Conservation (phyloP, 768 basidiomycete genomes). For the Mycena filopes region DNA sequence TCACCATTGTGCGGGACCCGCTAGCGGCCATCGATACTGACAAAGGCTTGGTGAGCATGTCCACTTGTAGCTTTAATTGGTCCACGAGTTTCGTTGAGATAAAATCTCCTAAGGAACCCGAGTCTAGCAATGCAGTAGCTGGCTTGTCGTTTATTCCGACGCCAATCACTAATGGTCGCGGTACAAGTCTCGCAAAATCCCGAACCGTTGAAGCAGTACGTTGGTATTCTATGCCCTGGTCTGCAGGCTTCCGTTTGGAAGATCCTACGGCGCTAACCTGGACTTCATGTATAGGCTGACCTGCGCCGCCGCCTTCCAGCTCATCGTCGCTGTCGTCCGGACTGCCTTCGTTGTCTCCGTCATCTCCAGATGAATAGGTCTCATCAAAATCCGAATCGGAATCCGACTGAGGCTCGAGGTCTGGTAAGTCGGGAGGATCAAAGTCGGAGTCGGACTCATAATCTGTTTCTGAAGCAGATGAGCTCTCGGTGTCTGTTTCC, state of each 20-base stretch:
- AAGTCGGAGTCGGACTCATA: not conserved
- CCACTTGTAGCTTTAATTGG: constrained; percentile 37
- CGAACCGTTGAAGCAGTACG: constrained; percentile 15
- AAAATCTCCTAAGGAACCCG: constrained; percentile 45
- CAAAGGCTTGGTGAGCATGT: constrained; percentile 42
- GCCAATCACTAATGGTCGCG: constrained; percentile 38
- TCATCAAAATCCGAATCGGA: constrained; percentile 2
- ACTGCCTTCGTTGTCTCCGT: not conserved
- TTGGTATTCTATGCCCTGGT: constrained; percentile 12
- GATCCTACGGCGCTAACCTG: not conserved
- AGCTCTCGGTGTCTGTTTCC: too few relatives aligned
- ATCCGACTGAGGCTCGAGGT: not conserved
- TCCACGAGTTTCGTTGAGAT: constrained; percentile 42
- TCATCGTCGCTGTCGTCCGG: not conserved
- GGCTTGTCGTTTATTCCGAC: constrained; percentile 40
- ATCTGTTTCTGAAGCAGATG: constrained; percentile 5
- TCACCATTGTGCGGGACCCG: constrained; percentile 44
- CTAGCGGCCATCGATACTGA: constrained; percentile 42
- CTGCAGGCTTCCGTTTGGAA: not conserved
- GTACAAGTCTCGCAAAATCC: constrained; percentile 27
- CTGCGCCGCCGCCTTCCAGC: too few relatives aligned
- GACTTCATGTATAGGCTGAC: not conserved
- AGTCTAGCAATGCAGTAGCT: constrained; percentile 41
- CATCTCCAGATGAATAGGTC: too few relatives aligned
- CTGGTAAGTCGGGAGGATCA: not conserved